Evolutionary conservation across 495 filamentous ascomycete species (phyloP).

Genomic region (Pyrenopolyporus hunteri): DNA sequence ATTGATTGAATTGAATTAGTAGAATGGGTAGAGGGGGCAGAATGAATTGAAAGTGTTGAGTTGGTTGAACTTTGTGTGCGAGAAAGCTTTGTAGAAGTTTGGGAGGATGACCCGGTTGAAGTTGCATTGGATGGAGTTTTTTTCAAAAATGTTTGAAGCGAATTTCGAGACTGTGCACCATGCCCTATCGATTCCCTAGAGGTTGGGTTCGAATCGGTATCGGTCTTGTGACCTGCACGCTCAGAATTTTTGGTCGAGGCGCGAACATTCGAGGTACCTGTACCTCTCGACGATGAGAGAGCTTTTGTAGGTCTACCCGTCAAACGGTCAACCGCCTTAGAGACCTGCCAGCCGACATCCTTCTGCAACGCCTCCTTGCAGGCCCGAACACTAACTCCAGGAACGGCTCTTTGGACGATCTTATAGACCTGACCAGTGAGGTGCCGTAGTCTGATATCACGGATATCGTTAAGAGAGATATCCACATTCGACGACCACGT

Average conservation of each 20-base stretch:
- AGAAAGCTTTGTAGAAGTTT: slow-evolving; percentile 12
- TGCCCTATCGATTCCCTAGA: background rate
- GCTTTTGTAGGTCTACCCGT: slow-evolving; percentile 14
- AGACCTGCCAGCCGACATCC: slow-evolving; percentile 36
- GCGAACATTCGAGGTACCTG: background rate
- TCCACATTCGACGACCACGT: slow-evolving; percentile 10
- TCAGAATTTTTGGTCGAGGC: background rate
- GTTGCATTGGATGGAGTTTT: slow-evolving; percentile 1
- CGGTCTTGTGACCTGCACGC: background rate
- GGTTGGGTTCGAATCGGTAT: background rate
- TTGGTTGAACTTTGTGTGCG: slow-evolving; percentile 7
- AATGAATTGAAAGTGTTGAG: slow-evolving; percentile 7
- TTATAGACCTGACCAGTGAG: slow-evolving; percentile 40
- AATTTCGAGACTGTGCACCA: slow-evolving; percentile 7
- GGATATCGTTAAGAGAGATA: slow-evolving; percentile 39
- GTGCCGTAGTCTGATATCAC: slow-evolving; percentile 37
- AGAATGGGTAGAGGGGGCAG: slow-evolving; percentile 1
- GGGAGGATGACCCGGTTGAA: slow-evolving; percentile 11
- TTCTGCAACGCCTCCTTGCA: slow-evolving; percentile 40
- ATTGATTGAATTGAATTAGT: background rate
- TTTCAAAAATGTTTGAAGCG: slow-evolving; percentile 19
- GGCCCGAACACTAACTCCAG: slow-evolving; percentile 31
- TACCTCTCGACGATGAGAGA: slow-evolving; percentile 6
- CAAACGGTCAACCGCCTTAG: slow-evolving; percentile 35
- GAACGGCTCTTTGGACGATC: slow-evolving; percentile 31